These are phyloP conservation scores for Hirschfeldia incana DNA, from an alignment of 345 rosid genomes.

Conservation along the genomic window DNA sequence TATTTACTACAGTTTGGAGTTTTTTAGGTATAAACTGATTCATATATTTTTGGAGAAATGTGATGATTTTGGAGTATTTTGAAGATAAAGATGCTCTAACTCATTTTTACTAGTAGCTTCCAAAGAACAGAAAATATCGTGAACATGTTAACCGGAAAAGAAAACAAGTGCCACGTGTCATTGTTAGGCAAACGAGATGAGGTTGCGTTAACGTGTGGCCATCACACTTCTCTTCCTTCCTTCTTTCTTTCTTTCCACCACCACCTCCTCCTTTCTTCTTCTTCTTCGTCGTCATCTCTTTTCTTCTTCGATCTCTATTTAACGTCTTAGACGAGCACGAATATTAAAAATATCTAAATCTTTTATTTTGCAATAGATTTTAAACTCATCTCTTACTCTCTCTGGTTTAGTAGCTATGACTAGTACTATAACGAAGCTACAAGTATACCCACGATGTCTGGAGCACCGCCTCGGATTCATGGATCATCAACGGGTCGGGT, in stretches of 20 bases:
- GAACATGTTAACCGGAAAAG: neutral
- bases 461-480: slow-evolving; percentile 41
- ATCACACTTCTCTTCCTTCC: slow-evolving; percentile 55
- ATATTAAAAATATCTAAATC: slow-evolving; percentile 6
- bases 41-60: too few relatives aligned
- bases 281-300: slow-evolving; percentile 17
- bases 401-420: slow-evolving; percentile 50
- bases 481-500: slow-evolving; percentile 42
- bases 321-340: slow-evolving; percentile 8
- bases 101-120: too few relatives aligned
- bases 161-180: slow-evolving; percentile 55
- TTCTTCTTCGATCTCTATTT: slow-evolving; percentile 23
- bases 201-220: slow-evolving; percentile 90
- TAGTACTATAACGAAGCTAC: slow-evolving; percentile 50
- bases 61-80: too few relatives aligned
- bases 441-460: slow-evolving; percentile 49
- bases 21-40: too few relatives aligned
- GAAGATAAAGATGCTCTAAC: too few relatives aligned
- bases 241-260: neutral
- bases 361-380: slow-evolving; percentile 34
- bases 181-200: slow-evolving; percentile 43
- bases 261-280: neutral
- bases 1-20: too few relatives aligned
- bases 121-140: too few relatives aligned
- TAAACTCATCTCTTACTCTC: neutral